A percentile compares a stretch with the other conserved stretches of the same genome.
Evolutionary conservation across 2,329 filamentous ascomycete genomes (phyloP).

Genomic region (Neofusicoccum sp.): DNA sequence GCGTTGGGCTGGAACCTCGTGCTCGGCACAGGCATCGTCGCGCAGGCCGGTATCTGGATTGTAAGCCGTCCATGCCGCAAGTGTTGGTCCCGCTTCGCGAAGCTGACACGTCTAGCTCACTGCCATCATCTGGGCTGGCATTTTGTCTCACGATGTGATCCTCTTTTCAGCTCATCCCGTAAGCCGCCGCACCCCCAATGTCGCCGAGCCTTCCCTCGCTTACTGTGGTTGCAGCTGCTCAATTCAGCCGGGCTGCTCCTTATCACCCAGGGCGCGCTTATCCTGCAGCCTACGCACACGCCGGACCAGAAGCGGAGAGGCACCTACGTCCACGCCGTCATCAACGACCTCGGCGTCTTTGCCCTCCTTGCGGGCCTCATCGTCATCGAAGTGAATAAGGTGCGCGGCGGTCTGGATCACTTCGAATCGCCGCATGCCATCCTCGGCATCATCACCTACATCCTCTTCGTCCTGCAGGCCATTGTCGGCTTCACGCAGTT

Average conservation of each 20-base stretch:
- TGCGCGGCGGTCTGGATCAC: slow-evolving; percentile 65
- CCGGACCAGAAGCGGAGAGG: slow-evolving; percentile 70
- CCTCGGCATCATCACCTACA: slow-evolving; percentile 76
- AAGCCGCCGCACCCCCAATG: slow-evolving; percentile 39
- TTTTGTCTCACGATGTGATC: slow-evolving; percentile 71
- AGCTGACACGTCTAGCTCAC: slow-evolving; percentile 55
- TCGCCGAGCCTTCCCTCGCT: slow-evolving; percentile 19
- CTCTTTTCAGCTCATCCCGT: slow-evolving; percentile 91
- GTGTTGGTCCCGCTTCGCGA: background rate
- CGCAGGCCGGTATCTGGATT: slow-evolving; percentile 77
- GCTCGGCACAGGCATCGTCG: slow-evolving; percentile 83
- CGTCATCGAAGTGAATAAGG: slow-evolving; percentile 84
- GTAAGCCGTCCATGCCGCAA: slow-evolving; percentile 36
- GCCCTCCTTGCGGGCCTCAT: slow-evolving; percentile 66
- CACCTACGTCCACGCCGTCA: slow-evolving; percentile 65
- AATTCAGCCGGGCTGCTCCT: slow-evolving; percentile 70
- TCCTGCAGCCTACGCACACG: slow-evolving; percentile 86
- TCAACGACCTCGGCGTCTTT: slow-evolving; percentile 69
- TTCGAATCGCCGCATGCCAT: slow-evolving; percentile 82
- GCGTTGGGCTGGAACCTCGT: slow-evolving; percentile 71
- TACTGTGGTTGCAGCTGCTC: slow-evolving; percentile 44
- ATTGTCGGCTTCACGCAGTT: slow-evolving; percentile 82
- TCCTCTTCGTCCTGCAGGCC: slow-evolving; percentile 72
- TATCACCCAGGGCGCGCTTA: slow-evolving; percentile 76
- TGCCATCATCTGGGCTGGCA: slow-evolving; percentile 74